Evolutionary conservation across 2,329 filamentous ascomycete species (phyloP).

Genomic region (Penicillium griseofulvum): DNA sequence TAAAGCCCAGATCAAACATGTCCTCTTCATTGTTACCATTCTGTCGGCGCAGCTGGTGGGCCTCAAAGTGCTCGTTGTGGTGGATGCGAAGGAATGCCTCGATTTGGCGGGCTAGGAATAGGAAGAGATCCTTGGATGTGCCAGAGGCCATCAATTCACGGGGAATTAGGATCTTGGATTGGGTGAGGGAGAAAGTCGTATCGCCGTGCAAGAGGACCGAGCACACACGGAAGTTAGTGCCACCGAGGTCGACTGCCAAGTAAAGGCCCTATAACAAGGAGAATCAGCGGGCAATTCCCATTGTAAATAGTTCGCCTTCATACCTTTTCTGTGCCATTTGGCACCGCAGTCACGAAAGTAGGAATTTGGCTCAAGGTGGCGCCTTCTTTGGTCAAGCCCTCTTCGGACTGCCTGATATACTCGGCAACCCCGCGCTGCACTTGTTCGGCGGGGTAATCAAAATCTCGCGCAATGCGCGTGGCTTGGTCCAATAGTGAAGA

Average conservation of each 20-base stretch:
- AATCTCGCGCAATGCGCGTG: conserved; percentile 75
- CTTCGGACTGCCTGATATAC: conserved; percentile 82
- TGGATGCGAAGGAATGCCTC: conserved; percentile 82
- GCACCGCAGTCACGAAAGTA: conserved; percentile 91
- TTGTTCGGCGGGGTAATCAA: conserved; percentile 76
- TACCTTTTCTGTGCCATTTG: conserved; percentile 97
- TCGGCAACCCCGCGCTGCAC: conserved; percentile 78
- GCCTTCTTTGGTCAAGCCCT: conserved; percentile 75
- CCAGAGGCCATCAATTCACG: conserved; percentile 86
- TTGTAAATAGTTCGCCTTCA: conserved; percentile 9
- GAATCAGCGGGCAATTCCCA: conserved; percentile 14
- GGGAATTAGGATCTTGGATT: conserved; percentile 88
- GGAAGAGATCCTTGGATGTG: conserved; percentile 81
- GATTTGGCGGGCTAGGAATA: conserved; percentile 90
- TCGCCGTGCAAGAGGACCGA: conserved; percentile 91
- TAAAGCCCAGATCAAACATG: conserved; percentile 94
- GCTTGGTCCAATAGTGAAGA: conserved; percentile 63
- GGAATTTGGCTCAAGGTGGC: conserved; percentile 92
- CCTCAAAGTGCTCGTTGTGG: conserved; percentile 81
- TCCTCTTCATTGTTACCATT: conserved; percentile 67
- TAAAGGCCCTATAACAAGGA: conserved; percentile 69
- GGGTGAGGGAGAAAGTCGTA: conserved; percentile 89
- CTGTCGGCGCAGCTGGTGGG: conserved; percentile 63
- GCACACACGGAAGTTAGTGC: conserved; percentile 97
- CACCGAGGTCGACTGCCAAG: conserved; percentile 94